Evolutionary conservation across 2,329 filamentous ascomycete genomes (phyloP), one percentile per base, ranked within the genome.

Genomic region (Stromatinia cepivora): DNA sequence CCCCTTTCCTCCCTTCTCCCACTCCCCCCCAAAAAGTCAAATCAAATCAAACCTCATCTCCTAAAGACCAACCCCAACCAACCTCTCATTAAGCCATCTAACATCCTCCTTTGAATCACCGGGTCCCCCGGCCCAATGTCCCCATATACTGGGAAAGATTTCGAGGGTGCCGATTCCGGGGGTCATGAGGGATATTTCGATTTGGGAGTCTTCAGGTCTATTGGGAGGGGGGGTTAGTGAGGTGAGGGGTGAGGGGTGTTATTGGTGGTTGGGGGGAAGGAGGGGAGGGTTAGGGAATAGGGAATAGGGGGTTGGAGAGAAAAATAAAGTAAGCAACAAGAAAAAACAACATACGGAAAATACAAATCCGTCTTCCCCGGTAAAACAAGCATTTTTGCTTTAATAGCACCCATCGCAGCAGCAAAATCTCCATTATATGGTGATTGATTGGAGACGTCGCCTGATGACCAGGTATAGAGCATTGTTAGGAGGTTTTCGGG

Each of bases 391-490:
- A 86, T 88, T 74, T 88, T 92, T 1, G 91, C 89, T 77, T 90
- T 91, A 78, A 94, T 93, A 3, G 82, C 84, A 59, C 83, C 82
- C 86, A 94, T 84, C 0, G 90, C 88, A 66, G 84, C 84, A 70
- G 85, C 84, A 72, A 93, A 90, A 71, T 91, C 80, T 1, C 86
- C 88, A 70, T 89, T 84, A 72, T 91, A 93, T 4, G 87, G 88
- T 67, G 88, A 83, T 75, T 93, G 90, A 7, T 85, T 80, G 5
- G 90, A 91, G 63, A 87, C 85, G 75, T 94, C 90, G 0, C 85
- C 91, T 7, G 86, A 84, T 78, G 94, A 91, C 92, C 92, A 95
- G 0, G 91, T 93, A 46, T 90, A 85, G 5, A 93, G 81, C 91
- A 93, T 93, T 1, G 85, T 84, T 0, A 93, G 81, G 77, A 93